A percentile compares a stretch with the other conserved stretches of the same genome.
These are phyloP conservation scores for Camillea tinctor DNA, from an alignment of 2,329 filamentous ascomycete genomes.

Conservation along the genomic window DNA sequence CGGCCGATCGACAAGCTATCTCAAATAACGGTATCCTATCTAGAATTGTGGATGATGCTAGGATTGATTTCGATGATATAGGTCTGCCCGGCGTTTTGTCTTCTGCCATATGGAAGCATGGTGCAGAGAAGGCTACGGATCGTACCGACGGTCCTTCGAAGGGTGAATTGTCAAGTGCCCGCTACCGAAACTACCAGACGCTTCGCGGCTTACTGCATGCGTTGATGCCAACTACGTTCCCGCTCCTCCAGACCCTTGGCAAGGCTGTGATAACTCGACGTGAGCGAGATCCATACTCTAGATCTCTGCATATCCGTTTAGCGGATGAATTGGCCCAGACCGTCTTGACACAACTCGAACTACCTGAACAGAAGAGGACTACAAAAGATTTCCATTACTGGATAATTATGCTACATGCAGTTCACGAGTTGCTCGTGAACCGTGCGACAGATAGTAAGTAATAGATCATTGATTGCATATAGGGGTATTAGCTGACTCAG, in stretches of 20 bases:
- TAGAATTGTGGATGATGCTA: constrained; percentile 7
- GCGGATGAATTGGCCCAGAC: constrained; percentile 69
- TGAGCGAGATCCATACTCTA: constrained; percentile 61
- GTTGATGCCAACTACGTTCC: constrained; percentile 75
- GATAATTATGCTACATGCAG: constrained; percentile 74
- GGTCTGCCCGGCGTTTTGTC: constrained; percentile 25
- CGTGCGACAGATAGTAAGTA: constrained; percentile 38
- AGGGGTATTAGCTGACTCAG: constrained; percentile 27
- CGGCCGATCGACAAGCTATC: constrained; percentile 15
- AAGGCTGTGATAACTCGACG: constrained; percentile 77
- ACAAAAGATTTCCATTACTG: constrained; percentile 74
- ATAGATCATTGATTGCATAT: constrained; percentile 6
- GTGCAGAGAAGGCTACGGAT: constrained; percentile 15
- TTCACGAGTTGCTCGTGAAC: constrained; percentile 79
- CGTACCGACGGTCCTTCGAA: constrained; percentile 17
- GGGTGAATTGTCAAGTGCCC: constrained; percentile 33
- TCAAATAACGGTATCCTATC: constrained; percentile 7
- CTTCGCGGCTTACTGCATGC: constrained; percentile 76
- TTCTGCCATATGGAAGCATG: constrained; percentile 24
- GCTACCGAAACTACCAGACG: constrained; percentile 73
- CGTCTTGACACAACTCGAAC: constrained; percentile 64
- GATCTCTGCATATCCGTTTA: constrained; percentile 54
- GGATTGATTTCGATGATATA: constrained; percentile 27
- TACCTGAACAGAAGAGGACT: constrained; percentile 45
- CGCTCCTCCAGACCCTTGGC: constrained; percentile 82